These are phyloP conservation scores for Lignosus rhinocerotis DNA, from an alignment of 1,284 basidiomycete genomes.

Conservation along the genomic window DNA sequence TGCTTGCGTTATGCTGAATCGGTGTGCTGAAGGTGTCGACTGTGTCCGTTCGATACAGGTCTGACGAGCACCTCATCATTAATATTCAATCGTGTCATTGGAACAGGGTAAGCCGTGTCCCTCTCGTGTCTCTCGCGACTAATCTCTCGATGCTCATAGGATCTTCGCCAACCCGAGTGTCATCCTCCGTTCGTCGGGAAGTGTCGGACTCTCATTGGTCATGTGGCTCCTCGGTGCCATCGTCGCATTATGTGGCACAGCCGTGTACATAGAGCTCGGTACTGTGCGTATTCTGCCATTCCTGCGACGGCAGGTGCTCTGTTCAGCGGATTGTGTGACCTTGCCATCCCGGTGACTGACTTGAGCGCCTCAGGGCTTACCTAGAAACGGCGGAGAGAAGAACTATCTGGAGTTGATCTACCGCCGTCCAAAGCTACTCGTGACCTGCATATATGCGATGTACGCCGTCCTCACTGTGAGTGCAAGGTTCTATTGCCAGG, in stretches of 20 bases:
- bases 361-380: conserved; percentile 51
- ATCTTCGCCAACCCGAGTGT: conserved; percentile 75
- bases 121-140: not conserved
- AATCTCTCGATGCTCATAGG: conserved; percentile 35
- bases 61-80: conserved; percentile 63
- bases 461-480: conserved; percentile 63
- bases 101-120: conserved; percentile 57
- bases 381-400: conserved; percentile 75
- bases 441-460: conserved; percentile 58
- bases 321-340: too few relatives aligned
- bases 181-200: conserved; percentile 65
- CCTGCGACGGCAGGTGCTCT: too few relatives aligned
- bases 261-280: conserved; percentile 74
- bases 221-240: conserved; percentile 74
- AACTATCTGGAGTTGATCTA: conserved; percentile 76
- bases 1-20: not conserved
- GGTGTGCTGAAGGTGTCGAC: not conserved
- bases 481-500: conserved; percentile 5
- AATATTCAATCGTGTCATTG: conserved; percentile 77
- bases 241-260: conserved; percentile 63
- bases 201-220: conserved; percentile 59
- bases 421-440: conserved; percentile 59
- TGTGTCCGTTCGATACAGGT: conserved; percentile 34
- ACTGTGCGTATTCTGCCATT: conserved; percentile 45
- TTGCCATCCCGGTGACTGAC: too few relatives aligned